Evolutionary conservation across 768 basidiomycete species (phyloP).

Genomic region (Boletus sp.): DNA sequence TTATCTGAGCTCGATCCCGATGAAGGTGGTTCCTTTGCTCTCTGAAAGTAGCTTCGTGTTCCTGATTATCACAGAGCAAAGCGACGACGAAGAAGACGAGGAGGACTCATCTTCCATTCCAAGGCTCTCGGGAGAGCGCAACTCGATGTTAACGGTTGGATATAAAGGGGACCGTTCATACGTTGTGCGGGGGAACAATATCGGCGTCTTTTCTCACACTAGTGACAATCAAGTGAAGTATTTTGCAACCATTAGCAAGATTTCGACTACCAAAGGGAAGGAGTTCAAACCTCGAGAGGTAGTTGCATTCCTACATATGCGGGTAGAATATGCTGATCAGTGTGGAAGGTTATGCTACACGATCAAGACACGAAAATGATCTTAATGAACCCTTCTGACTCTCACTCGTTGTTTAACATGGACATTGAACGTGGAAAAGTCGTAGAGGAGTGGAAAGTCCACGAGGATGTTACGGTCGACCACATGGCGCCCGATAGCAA

Average conservation of each 20-base stretch:
- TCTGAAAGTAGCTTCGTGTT: not conserved
- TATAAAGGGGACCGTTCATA: slow-evolving; percentile 95
- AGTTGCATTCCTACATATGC: slow-evolving; percentile 16
- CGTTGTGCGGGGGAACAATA: slow-evolving; percentile 87
- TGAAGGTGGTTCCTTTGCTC: slow-evolving; percentile 43
- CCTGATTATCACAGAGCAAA: slow-evolving; percentile 42
- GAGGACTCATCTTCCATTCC: slow-evolving; percentile 36
- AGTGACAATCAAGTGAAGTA: slow-evolving; percentile 74
- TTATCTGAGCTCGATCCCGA: slow-evolving; percentile 61
- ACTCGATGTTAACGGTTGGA: slow-evolving; percentile 88
- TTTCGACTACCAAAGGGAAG: slow-evolving; percentile 77
- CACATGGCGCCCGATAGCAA: slow-evolving; percentile 92
- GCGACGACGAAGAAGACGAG: slow-evolving; percentile 38
- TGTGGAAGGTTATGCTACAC: slow-evolving; percentile 84
- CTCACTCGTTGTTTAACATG: slow-evolving; percentile 81
- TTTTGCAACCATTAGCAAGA: slow-evolving; percentile 79
- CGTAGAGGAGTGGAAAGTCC: slow-evolving; percentile 98
- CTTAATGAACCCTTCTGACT: slow-evolving; percentile 77
- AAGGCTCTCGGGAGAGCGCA: slow-evolving; percentile 57
- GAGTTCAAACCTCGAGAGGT: slow-evolving; percentile 86
- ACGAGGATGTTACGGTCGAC: slow-evolving; percentile 80
- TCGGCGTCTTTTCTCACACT: slow-evolving; percentile 83
- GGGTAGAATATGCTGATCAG: slow-evolving; percentile 4
- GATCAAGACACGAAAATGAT: slow-evolving; percentile 97
- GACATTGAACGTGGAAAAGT: slow-evolving; percentile 95